Evolutionary conservation across 2,329 filamentous ascomycete species (phyloP).

Genomic region (Hirsutella thompsonii): DNA sequence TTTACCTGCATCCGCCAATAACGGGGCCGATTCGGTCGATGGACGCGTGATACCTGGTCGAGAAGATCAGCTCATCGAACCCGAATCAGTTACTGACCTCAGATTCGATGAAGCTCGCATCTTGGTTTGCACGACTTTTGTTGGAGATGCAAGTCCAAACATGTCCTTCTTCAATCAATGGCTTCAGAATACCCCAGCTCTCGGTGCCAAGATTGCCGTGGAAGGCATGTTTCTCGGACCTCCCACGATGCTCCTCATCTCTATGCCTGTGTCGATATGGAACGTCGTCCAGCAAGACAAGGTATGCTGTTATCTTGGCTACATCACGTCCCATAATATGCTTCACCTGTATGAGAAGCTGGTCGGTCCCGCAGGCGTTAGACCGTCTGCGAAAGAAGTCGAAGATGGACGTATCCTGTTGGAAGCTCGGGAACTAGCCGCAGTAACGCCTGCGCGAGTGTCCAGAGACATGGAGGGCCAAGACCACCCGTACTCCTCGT

Average conservation of each 20-base stretch:
- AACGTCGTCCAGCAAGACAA: constrained; percentile 53
- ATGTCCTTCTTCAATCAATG: constrained; percentile 55
- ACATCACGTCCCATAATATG: constrained; percentile 56
- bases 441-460: constrained; percentile 17
- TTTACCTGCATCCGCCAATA: constrained; percentile 5
- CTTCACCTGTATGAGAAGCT: constrained; percentile 49
- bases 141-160: constrained; percentile 50
- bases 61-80: constrained; percentile 30
- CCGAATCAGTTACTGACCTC: constrained; percentile 37
- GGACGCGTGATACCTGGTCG: constrained; percentile 9
- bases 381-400: constrained; percentile 36
- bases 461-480: constrained; percentile 15
- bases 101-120: constrained; percentile 50
- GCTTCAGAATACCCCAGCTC: constrained; percentile 45
- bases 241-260: constrained; percentile 52
- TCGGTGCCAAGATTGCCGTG: constrained; percentile 45
- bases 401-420: constrained; percentile 45
- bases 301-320: constrained; percentile 52
- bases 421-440: constrained; percentile 35
- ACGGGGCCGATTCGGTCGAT: constrained; percentile 13
- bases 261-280: constrained; percentile 52
- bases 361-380: constrained; percentile 30
- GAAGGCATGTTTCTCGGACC: constrained; percentile 58
- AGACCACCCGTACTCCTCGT: constrained; percentile 11
- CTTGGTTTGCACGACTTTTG: constrained; percentile 54